A percentile compares a stretch with the other conserved stretches of the same genome.
phyloP scores from a whole-genome alignment of 805 yeast genomes.

The Cyberlindnera saturnus region DNA sequence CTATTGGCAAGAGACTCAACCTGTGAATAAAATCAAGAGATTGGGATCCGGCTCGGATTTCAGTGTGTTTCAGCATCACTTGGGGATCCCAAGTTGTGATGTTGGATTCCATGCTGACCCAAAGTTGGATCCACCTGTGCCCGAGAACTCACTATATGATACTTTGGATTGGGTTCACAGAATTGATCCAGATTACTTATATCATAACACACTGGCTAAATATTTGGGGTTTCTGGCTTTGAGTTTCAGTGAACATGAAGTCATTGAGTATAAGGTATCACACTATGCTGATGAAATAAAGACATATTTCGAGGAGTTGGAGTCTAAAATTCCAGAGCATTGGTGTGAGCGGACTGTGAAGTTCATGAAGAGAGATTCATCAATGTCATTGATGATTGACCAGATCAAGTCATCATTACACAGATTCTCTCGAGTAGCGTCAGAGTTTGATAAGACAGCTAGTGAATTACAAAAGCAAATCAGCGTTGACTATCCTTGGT shows the following conservation, averaged over 20 bases:
- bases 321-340: slow-evolving; percentile 21
- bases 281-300: slow-evolving; percentile 43
- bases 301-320: slow-evolving; percentile 27
- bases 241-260: slow-evolving; percentile 50
- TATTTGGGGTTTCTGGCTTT: slow-evolving; percentile 51
- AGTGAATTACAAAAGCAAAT: slow-evolving; percentile 43
- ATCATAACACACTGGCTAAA: slow-evolving; percentile 53
- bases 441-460: slow-evolving; percentile 42
- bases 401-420: slow-evolving; percentile 4
- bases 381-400: slow-evolving; percentile 7
- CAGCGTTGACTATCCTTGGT: slow-evolving; percentile 74
- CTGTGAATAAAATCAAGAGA: slow-evolving; percentile 30
- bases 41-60: slow-evolving; percentile 31
- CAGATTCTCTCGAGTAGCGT: slow-evolving; percentile 1
- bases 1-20: slow-evolving; percentile 33
- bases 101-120: slow-evolving; percentile 32
- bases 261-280: slow-evolving; percentile 40
- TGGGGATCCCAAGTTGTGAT: slow-evolving; percentile 61
- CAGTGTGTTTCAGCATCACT: slow-evolving; percentile 51
- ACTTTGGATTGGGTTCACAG: slow-evolving; percentile 49
- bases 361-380: neutral
- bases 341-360: slow-evolving; percentile 23
- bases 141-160: slow-evolving; percentile 54
- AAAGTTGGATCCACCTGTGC: slow-evolving; percentile 35
- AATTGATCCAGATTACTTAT: slow-evolving; percentile 45